phyloP scores from a whole-genome alignment of 129 eudicot genomes.

The Cynara cardunculus region DNA sequence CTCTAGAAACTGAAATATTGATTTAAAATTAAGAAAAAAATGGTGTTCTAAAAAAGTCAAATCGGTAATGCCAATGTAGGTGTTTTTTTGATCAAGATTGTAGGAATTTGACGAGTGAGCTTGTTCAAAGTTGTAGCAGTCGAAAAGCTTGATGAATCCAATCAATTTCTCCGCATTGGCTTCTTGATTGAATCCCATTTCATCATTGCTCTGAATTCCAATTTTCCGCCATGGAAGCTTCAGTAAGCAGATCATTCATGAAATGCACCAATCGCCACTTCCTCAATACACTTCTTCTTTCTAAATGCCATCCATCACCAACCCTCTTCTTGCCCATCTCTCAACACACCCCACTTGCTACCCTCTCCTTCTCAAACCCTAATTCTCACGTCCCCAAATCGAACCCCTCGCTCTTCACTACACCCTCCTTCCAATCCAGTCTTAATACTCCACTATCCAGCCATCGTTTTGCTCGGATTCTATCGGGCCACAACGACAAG shows the following conservation, averaged over 20 bases:
- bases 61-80: neutral
- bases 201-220: neutral
- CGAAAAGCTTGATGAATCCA: neutral
- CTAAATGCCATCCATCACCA: conserved; percentile 11
- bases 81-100: neutral
- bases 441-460: neutral
- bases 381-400: conserved; percentile 21
- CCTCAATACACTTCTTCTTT: conserved; percentile 9
- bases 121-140: neutral
- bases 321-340: neutral
- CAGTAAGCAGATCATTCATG: conserved; percentile 30
- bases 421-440: conserved; percentile 15
- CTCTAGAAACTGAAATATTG: too few relatives aligned
- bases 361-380: conserved; percentile 25
- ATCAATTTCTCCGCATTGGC: neutral
- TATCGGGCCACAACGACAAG: conserved; percentile 13
- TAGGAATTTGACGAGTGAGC: neutral
- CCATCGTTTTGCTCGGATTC: conserved; percentile 33
- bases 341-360: conserved; percentile 17
- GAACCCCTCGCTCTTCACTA: conserved; percentile 22
- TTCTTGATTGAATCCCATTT: neutral
- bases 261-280: conserved; percentile 41
- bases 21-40: too few relatives aligned
- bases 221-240: conserved; percentile 43
- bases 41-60: neutral